Evolutionary conservation across 2,329 filamentous ascomycete species (phyloP).

Genomic region (Amphichorda felina): DNA sequence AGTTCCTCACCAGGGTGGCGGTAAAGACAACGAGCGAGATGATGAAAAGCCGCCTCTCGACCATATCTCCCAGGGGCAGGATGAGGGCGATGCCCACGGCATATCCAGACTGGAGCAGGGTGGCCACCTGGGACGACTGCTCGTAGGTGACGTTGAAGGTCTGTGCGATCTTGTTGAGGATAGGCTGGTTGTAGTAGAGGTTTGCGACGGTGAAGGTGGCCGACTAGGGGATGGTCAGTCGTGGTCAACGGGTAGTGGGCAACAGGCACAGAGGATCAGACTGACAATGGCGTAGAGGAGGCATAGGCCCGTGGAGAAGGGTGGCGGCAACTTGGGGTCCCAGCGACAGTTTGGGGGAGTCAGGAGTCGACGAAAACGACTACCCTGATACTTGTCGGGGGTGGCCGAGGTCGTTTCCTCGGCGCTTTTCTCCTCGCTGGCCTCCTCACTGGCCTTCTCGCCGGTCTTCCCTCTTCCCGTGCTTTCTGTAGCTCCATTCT

Average conservation of each 20-base stretch:
- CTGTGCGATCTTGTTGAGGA: conserved; percentile 61
- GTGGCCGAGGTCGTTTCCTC: no score
- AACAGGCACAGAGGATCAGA: no score
- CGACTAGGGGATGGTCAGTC: no score
- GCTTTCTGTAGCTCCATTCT: no score
- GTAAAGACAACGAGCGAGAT: conserved; percentile 56
- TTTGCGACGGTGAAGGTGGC: conserved; percentile 64
- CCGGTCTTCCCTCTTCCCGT: no score
- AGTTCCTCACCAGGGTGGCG: conserved; percentile 45
- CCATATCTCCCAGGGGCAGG: conserved; percentile 62
- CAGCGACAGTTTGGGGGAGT: no score
- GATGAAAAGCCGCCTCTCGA: conserved; percentile 59
- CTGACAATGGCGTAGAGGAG: conserved; percentile 54
- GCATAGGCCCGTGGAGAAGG: conserved; percentile 58
- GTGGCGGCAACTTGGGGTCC: no score
- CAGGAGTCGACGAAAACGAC: no score
- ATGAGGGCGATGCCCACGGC: conserved; percentile 61
- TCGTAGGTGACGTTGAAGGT: conserved; percentile 64
- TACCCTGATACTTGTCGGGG: no score
- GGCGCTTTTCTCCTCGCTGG: no score
- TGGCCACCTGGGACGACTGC: conserved; percentile 55
- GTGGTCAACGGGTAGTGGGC: no score
- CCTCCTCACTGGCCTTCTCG: no score
- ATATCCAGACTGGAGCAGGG: conserved; percentile 70
- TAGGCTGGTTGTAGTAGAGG: conserved; percentile 71